These are phyloP conservation scores for Gymnopilus dilepis DNA, from an alignment of 768 basidiomycete genomes.

Conservation along the genomic window DNA sequence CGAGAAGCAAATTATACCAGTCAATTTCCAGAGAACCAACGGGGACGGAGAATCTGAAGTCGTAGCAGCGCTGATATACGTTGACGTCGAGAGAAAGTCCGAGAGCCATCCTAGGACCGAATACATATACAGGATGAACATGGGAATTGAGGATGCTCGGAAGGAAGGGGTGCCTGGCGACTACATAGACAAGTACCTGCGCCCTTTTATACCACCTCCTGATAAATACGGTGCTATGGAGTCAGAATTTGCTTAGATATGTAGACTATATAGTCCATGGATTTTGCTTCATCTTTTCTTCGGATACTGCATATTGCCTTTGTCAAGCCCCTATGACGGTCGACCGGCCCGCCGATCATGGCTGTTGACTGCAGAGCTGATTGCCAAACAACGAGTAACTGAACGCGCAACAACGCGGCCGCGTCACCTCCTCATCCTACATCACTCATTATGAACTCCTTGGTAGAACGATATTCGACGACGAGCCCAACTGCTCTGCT, in stretches of 20 bases:
- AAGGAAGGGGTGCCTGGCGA: constrained; percentile 42
- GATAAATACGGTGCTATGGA: constrained; percentile 13
- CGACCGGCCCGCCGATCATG: constrained; percentile 16
- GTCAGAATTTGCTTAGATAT: not conserved
- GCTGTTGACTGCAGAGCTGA: constrained; percentile 17
- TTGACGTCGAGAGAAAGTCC: constrained; percentile 39
- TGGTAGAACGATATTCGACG: constrained; percentile 70
- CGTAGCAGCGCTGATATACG: constrained; percentile 44
- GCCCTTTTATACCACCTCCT: constrained; percentile 44
- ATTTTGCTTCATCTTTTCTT: not conserved
- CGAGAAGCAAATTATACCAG: constrained; percentile 37
- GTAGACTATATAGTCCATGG: no score
- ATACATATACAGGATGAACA: constrained; percentile 53
- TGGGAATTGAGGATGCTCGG: constrained; percentile 47
- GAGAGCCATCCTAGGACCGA: constrained; percentile 42
- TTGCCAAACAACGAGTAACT: constrained; percentile 40
- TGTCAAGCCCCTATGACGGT: constrained; percentile 11
- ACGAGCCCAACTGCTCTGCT: constrained; percentile 55
- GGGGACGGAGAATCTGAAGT: not conserved
- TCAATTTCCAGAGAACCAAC: constrained; percentile 27
- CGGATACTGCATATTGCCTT: no score
- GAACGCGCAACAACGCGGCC: constrained; percentile 47
- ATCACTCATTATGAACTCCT: constrained; percentile 66
- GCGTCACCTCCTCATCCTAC: constrained; percentile 44
- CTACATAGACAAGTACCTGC: constrained; percentile 50